Evolutionary conservation across 1,284 basidiomycete genomes (phyloP).

Genomic region (Porogramme epimiltina): DNA sequence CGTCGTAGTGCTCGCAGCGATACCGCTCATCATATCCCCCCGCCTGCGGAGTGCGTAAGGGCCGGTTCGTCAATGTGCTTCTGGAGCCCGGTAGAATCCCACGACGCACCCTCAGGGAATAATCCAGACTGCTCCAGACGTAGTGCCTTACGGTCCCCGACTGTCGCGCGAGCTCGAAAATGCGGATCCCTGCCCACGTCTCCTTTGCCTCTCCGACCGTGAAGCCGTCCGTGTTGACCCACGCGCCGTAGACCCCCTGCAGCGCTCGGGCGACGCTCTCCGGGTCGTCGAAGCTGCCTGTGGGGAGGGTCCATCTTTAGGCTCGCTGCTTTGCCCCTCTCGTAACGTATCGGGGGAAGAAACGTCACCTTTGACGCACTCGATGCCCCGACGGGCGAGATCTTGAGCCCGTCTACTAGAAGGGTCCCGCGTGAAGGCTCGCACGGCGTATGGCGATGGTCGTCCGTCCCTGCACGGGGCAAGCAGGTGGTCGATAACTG

Average conservation of each 20-base stretch:
- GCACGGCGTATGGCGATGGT: conserved; percentile 47
- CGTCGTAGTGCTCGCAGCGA: conserved; percentile 31
- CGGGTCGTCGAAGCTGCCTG: conserved; percentile 35
- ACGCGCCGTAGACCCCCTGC: conserved; percentile 46
- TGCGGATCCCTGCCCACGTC: conserved; percentile 43
- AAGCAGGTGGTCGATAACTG: conserved; percentile 46
- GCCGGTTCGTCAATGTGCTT: not conserved
- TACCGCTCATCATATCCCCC: conserved; percentile 38
- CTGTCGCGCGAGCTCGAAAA: conserved; percentile 50
- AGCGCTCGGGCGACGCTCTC: conserved; percentile 35
- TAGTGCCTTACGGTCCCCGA: conserved; percentile 41
- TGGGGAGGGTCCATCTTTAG: not conserved
- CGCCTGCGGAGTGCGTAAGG: conserved; percentile 26
- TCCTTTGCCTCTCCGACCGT: conserved; percentile 47
- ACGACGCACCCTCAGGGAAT: conserved; percentile 42
- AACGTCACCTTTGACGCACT: conserved; percentile 42
- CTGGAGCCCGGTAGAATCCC: too few species aligned
- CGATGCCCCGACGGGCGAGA: conserved; percentile 40
- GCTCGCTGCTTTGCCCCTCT: too few species aligned
- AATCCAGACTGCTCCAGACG: conserved; percentile 50
- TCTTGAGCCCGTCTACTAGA: conserved; percentile 37
- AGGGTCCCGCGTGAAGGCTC: conserved; percentile 48
- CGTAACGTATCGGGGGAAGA: not conserved
- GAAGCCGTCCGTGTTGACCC: conserved; percentile 50
- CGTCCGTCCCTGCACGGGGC: conserved; percentile 37